Percentiles rank a stretch among this genome's conserved stretches.
Evolutionary conservation across 768 basidiomycete species (phyloP).

Genomic region (Rhizopogon sp.): DNA sequence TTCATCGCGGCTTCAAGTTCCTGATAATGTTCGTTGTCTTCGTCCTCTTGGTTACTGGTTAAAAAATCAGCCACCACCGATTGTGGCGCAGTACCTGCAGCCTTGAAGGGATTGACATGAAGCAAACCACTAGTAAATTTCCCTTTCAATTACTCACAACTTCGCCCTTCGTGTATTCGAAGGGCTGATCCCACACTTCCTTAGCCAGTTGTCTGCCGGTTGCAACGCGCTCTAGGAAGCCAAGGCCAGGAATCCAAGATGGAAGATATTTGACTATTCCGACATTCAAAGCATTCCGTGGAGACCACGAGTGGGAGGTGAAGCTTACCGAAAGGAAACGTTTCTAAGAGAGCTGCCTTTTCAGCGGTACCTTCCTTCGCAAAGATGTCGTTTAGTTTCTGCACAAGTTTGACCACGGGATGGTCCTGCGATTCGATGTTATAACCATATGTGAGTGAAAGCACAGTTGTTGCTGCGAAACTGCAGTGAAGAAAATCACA

Average conservation of each 20-base stretch:
- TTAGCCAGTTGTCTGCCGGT: neutral
- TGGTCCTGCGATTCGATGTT: constrained; percentile 1
- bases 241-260: constrained; percentile 9
- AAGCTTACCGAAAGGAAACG: constrained; percentile 7
- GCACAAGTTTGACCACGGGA: neutral
- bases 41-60: no score
- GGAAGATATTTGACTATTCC: constrained; percentile 8
- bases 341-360: neutral
- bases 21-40: no score
- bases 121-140: no score
- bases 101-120: no score
- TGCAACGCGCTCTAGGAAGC: constrained; percentile 2
- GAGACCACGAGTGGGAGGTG: neutral
- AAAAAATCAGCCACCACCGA: no score
- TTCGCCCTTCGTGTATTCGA: constrained; percentile 1
- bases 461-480: neutral
- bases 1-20: neutral
- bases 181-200: neutral
- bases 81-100: neutral
- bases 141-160: neutral
- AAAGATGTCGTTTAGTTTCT: neutral
- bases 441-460: constrained; percentile 5
- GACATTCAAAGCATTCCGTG: neutral
- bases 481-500: neutral
- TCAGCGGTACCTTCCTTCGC: neutral